phyloP scores from a whole-genome alignment of 2,329 filamentous ascomycete genomes.

The Paraphaeosphaeria minitans region DNA sequence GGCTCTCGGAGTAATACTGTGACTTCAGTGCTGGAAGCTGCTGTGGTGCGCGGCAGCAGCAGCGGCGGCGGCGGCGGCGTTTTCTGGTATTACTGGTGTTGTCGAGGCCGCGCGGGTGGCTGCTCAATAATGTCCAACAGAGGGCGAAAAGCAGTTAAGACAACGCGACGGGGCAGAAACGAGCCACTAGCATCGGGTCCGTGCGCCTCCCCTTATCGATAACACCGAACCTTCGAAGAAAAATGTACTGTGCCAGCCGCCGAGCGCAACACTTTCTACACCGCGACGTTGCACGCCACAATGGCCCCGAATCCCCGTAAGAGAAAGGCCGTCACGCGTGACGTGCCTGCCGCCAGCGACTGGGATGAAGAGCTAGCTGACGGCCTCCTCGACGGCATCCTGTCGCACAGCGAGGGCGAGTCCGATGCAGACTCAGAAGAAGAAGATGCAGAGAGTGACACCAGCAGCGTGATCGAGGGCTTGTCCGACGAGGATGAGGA shows the following conservation, averaged over 20 bases:
- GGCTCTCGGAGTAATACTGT: constrained; percentile 24
- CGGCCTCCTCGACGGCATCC: constrained; percentile 49
- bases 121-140: not conserved
- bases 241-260: not conserved
- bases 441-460: constrained; percentile 33
- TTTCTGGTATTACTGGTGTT: not conserved
- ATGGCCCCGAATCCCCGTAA: constrained; percentile 57
- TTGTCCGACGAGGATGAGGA: constrained; percentile 38
- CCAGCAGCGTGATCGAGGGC: constrained; percentile 41
- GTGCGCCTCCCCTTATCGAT: constrained; percentile 4
- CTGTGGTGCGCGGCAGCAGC: not conserved
- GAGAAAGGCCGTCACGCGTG: constrained; percentile 50
- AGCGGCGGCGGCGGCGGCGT: not conserved
- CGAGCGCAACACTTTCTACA: constrained; percentile 4
- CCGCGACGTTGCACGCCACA: constrained; percentile 10
- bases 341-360: constrained; percentile 35
- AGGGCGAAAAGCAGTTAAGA: not conserved
- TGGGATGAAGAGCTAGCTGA: constrained; percentile 45
- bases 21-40: not conserved
- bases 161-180: not conserved
- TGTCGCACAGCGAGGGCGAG: constrained; percentile 51
- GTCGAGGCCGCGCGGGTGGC: not conserved
- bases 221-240: not conserved
- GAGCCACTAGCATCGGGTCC: constrained; percentile 1
- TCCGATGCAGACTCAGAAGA: constrained; percentile 33